Evolutionary conservation across 2,329 filamentous ascomycete genomes (phyloP).

Genomic region (Stagonosporopsis rhizophila): DNA sequence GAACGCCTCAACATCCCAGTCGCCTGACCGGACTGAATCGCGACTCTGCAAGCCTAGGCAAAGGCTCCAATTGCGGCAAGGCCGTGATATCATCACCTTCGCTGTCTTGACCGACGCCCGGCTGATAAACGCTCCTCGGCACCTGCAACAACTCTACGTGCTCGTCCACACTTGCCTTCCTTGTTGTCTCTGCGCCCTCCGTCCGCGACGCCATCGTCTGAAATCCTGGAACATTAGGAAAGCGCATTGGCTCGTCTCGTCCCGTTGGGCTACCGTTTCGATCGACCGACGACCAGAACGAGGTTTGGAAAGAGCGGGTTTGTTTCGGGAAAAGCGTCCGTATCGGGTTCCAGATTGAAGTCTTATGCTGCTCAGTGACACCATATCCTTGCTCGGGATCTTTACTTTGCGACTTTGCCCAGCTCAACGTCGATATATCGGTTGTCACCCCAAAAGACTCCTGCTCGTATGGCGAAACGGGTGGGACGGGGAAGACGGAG

Average conservation of each 20-base stretch:
- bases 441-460: not conserved
- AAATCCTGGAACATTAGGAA: not conserved
- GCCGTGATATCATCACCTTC: not conserved
- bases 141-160: constrained; percentile 4
- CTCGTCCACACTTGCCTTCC: constrained; percentile 2
- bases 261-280: not conserved
- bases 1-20: not conserved
- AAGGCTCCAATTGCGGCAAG: not conserved
- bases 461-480: not conserved
- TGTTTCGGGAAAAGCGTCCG: not conserved
- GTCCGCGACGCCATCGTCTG: not conserved
- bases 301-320: not conserved
- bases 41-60: not conserved
- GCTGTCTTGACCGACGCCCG: not conserved
- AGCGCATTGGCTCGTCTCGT: not conserved
- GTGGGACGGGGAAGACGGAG: not conserved
- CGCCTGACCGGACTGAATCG: not conserved
- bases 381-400: not conserved
- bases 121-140: not conserved
- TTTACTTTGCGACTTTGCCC: not conserved
- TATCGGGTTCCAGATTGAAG: not conserved
- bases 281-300: constrained; percentile 5
- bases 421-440: not conserved
- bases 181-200: not conserved
- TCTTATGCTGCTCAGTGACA: not conserved